Percentiles rank a stretch among this genome's conserved stretches.
These are phyloP conservation scores for Aspergillus indologenus DNA, from an alignment of 495 filamentous ascomycete species.

Conservation along the genomic window DNA sequence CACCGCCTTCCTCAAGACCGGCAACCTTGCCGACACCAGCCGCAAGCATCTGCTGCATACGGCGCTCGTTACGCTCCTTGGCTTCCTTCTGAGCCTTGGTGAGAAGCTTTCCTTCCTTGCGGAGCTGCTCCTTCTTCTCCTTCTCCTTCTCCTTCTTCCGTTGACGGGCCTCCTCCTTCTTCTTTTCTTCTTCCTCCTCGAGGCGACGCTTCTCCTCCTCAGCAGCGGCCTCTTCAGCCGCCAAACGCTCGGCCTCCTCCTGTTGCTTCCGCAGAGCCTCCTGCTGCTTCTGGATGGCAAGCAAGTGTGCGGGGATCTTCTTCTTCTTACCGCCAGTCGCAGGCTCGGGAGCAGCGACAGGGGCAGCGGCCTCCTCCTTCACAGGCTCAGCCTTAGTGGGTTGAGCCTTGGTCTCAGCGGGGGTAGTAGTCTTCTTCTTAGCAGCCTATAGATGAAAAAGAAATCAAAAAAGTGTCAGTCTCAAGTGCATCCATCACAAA, in stretches of 20 bases:
- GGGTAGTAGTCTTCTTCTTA: slow-evolving; percentile 51
- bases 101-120: slow-evolving; percentile 90
- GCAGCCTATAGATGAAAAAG: slow-evolving; percentile 54
- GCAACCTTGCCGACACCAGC: slow-evolving; percentile 76
- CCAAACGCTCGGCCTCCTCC: slow-evolving; percentile 71
- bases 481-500: no score
- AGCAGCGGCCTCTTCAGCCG: slow-evolving; percentile 70
- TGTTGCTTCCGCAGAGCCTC: slow-evolving; percentile 70
- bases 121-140: slow-evolving; percentile 91
- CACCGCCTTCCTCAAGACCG: slow-evolving; percentile 58
- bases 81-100: slow-evolving; percentile 92
- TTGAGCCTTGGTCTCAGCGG: slow-evolving; percentile 22
- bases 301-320: slow-evolving; percentile 79
- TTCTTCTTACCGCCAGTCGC: slow-evolving; percentile 76
- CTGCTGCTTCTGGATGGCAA: slow-evolving; percentile 87
- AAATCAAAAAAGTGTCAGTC: slow-evolving; percentile 1
- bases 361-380: slow-evolving; percentile 40
- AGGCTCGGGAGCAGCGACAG: slow-evolving; percentile 38
- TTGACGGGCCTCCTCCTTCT: slow-evolving; percentile 68
- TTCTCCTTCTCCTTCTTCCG: slow-evolving; percentile 93
- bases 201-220: slow-evolving; percentile 65
- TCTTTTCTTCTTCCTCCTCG: slow-evolving; percentile 73
- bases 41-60: slow-evolving; percentile 91
- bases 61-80: slow-evolving; percentile 76
- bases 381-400: slow-evolving; percentile 32